phyloP scores from a whole-genome alignment of 1,284 basidiomycete species.

The Puccinia hordei region DNA sequence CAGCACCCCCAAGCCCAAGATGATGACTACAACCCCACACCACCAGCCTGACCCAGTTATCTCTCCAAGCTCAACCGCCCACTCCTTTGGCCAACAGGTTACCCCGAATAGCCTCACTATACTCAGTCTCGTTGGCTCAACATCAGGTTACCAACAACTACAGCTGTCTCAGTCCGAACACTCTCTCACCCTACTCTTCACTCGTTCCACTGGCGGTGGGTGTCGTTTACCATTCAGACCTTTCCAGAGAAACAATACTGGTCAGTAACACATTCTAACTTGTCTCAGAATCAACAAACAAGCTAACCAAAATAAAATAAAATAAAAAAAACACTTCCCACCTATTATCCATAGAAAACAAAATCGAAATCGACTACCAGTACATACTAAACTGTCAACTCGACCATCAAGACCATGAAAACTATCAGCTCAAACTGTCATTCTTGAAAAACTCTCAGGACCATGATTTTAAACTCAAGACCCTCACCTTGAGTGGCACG shows the following conservation, averaged over 20 bases:
- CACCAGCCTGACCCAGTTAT: too few relatives aligned
- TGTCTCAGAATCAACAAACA: background rate
- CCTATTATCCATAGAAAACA: background rate
- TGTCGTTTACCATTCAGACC: background rate
- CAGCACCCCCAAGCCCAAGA: too few relatives aligned
- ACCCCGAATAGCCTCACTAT: background rate
- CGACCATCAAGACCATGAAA: background rate
- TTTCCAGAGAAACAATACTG: background rate
- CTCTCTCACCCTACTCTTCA: background rate
- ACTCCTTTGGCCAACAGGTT: slow-evolving; percentile 4
- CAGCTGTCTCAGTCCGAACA: background rate
- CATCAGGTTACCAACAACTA: background rate
- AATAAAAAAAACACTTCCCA: background rate
- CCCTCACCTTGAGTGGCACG: background rate
- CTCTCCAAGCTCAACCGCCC: slow-evolving; percentile 20
- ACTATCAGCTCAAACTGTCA: background rate
- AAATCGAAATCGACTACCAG: slow-evolving; percentile 18
- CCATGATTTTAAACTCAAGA: slow-evolving; percentile 9
- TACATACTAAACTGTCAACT: slow-evolving; percentile 20
- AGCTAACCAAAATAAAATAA: too few relatives aligned
- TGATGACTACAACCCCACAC: too few relatives aligned
- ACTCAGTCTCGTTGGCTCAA: background rate
- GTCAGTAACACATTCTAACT: background rate
- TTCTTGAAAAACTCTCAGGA: background rate
- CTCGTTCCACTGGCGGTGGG: background rate